These are phyloP conservation scores for Linnemannia exigua DNA, from an alignment of 192 early-diverging fungal genomes.

Conservation along the genomic window DNA sequence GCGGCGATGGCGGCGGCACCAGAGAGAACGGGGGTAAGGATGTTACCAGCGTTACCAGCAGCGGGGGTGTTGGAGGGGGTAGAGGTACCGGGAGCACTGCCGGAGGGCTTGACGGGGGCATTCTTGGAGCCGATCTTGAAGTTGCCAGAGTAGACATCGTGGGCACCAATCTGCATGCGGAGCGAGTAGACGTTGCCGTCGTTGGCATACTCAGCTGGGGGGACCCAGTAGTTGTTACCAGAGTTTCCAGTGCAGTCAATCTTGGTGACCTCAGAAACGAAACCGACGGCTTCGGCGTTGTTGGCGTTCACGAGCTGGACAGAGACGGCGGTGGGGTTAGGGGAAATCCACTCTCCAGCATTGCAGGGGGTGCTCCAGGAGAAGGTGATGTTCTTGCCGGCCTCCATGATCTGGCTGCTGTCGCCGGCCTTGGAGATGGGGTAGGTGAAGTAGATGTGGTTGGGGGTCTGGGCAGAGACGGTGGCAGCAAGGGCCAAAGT, in stretches of 20 bases:
- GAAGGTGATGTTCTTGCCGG: conserved; percentile 27
- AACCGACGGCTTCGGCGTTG: conserved; percentile 8
- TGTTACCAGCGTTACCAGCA: neutral
- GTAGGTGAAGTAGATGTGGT: conserved; percentile 40
- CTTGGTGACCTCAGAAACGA: neutral
- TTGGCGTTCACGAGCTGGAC: conserved; percentile 38
- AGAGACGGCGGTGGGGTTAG: conserved; percentile 18
- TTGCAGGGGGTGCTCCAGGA: conserved; percentile 31
- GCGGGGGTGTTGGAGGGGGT: neutral
- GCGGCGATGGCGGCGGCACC: conserved; percentile 22
- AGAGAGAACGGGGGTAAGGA: conserved; percentile 23
- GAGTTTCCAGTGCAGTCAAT: conserved; percentile 38
- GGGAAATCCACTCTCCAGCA: neutral
- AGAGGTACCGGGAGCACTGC: neutral
- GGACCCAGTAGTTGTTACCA: conserved; percentile 31
- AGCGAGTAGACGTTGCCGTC: conserved; percentile 18
- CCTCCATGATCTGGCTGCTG: neutral
- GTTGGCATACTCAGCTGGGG: conserved; percentile 1
- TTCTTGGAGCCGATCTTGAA: conserved; percentile 21
- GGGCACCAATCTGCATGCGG: neutral
- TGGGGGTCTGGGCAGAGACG: conserved; percentile 32
- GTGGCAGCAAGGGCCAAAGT: conserved; percentile 37
- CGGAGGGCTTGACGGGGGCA: neutral
- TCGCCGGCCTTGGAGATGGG: conserved; percentile 7
- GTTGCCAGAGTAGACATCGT: conserved; percentile 31